Conservation (phyloP, 1,284 basidiomycete genomes). For the Bjerkandera adusta region DNA sequence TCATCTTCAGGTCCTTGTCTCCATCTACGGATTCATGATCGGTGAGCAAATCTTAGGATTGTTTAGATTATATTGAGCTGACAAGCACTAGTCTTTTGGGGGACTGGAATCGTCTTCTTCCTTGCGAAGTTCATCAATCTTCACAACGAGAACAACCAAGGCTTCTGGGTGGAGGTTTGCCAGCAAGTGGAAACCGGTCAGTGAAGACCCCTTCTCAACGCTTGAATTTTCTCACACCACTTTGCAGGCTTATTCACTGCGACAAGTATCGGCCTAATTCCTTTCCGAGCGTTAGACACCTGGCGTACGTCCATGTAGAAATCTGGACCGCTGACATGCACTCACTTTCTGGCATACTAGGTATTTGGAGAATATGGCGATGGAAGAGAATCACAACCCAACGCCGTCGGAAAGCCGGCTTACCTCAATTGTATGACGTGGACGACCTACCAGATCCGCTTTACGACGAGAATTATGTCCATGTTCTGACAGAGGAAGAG, state of each 20-base stretch:
- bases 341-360: constrained; percentile 33
- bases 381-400: constrained; percentile 60
- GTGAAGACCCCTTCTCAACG: constrained; percentile 13
- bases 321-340: too few relatives aligned
- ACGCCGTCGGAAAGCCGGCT: constrained; percentile 55
- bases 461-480: constrained; percentile 73
- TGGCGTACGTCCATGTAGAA: constrained; percentile 60
- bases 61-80: background rate
- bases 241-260: constrained; percentile 70
- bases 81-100: constrained; percentile 69
- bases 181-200: constrained; percentile 76
- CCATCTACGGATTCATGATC: constrained; percentile 78
- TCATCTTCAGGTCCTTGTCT: constrained; percentile 66
- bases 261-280: constrained; percentile 74
- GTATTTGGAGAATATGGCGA: constrained; percentile 72
- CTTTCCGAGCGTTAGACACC: constrained; percentile 74
- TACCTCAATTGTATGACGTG: constrained; percentile 67
- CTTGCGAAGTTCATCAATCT: constrained; percentile 67
- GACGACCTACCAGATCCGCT: constrained; percentile 79
- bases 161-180: constrained; percentile 76
- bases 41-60: constrained; percentile 39
- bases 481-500: constrained; percentile 72
- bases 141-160: constrained; percentile 61
- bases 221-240: constrained; percentile 2
- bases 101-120: constrained; percentile 78